Evolutionary conservation across 345 rosid species (phyloP).

Genomic region (Eucalyptus curtisii): DNA sequence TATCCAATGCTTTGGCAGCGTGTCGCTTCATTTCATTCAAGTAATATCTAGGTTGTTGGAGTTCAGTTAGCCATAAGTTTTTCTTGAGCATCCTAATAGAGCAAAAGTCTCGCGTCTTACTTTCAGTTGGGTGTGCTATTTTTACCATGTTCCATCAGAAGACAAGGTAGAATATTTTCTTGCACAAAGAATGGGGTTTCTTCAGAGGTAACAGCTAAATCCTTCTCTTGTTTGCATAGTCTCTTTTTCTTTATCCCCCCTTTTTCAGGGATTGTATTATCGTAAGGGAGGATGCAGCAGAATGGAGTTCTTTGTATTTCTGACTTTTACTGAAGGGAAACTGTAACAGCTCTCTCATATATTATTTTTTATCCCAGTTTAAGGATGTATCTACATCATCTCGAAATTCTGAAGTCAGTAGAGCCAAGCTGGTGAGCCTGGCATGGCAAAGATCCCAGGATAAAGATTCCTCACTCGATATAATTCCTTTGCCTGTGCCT

Average conservation of each 20-base stretch:
- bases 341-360: not conserved
- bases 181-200: slow-evolving; percentile 28
- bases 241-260: not conserved
- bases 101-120: not conserved
- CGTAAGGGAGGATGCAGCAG: not conserved
- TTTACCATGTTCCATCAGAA: slow-evolving; percentile 27
- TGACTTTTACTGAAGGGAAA: not conserved
- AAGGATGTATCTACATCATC: slow-evolving; percentile 5
- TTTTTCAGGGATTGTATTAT: not conserved
- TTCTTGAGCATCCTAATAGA: not conserved
- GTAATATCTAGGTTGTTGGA: not conserved
- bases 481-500: slow-evolving; percentile 60
- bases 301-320: not conserved
- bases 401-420: slow-evolving; percentile 4
- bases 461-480: slow-evolving; percentile 16
- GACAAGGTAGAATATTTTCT: slow-evolving; percentile 29
- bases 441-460: slow-evolving; percentile 36
- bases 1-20: not conserved
- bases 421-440: slow-evolving; percentile 54
- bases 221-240: not conserved
- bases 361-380: not conserved
- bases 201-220: slow-evolving; percentile 17
- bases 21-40: not conserved
- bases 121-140: slow-evolving; percentile 80
- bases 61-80: not conserved